Conservation (phyloP, 257 asterid genomes). For the Salvia hispanica region DNA sequence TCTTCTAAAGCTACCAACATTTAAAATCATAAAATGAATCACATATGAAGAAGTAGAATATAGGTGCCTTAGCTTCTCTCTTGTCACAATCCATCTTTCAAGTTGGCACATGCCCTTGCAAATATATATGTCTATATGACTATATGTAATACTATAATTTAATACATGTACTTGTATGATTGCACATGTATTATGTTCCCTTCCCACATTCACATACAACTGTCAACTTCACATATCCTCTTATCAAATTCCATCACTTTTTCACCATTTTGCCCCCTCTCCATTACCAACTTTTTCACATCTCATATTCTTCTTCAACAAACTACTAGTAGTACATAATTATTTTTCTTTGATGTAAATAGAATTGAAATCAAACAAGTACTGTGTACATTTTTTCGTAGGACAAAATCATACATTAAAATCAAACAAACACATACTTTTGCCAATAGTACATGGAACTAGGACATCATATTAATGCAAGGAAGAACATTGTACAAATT, state of each 20-base stretch:
- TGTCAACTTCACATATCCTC: slow-evolving; percentile 52
- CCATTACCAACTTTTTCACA: neutral
- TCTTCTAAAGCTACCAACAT: neutral
- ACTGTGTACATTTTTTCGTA: too few relatives aligned
- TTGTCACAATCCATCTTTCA: slow-evolving; percentile 39
- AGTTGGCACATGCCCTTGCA: slow-evolving; percentile 59
- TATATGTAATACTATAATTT: too few relatives aligned
- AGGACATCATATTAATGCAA: too few relatives aligned
- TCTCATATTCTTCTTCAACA: neutral
- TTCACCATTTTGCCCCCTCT: slow-evolving; percentile 31
- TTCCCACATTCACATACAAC: slow-evolving; percentile 57
- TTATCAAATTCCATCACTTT: slow-evolving; percentile 40
- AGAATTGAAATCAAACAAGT: too few relatives aligned
- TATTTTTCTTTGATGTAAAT: too few relatives aligned
- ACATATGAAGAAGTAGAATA: slow-evolving; percentile 26
- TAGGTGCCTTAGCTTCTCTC: slow-evolving; percentile 20
- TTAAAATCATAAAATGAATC: neutral
- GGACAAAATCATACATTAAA: too few relatives aligned
- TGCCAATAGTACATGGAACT: too few relatives aligned
- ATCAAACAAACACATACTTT: too few relatives aligned
- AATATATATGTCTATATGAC: neutral
- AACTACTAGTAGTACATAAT: neutral
- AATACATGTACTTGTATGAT: slow-evolving; percentile 39
- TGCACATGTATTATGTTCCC: slow-evolving; percentile 83
- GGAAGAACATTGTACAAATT: too few relatives aligned